These are phyloP conservation scores for Musa itinerans DNA, from an alignment of 176 grass and related monocot species.

Conservation along the genomic window DNA sequence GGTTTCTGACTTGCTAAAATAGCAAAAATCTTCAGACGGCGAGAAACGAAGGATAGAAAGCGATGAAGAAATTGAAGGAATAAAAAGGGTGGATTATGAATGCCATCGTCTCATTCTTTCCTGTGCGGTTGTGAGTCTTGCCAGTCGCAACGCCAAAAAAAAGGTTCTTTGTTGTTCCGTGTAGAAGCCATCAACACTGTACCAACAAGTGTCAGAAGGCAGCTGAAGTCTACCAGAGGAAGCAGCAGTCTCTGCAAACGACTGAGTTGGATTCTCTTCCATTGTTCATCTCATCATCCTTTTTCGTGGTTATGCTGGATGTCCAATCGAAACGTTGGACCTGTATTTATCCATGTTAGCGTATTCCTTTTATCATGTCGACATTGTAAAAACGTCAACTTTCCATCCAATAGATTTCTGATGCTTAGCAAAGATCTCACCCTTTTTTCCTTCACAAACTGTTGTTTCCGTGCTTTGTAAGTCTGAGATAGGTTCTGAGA, in stretches of 20 bases:
- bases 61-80: neutral
- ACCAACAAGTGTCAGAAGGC: neutral
- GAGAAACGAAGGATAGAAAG: neutral
- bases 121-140: neutral
- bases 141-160: too few species aligned
- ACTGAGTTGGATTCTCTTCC: neutral
- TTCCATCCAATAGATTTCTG: neutral
- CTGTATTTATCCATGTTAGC: neutral
- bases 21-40: neutral
- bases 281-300: neutral
- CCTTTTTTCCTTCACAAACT: too few species aligned
- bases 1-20: slow-evolving; percentile 9
- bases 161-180: too few species aligned
- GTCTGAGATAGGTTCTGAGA: neutral
- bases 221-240: neutral
- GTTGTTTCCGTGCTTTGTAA: neutral
- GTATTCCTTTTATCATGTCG: neutral
- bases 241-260: neutral
- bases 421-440: neutral
- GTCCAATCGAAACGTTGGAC: neutral
- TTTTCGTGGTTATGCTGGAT: neutral
- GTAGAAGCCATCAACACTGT: neutral
- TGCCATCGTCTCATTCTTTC: neutral
- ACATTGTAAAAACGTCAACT: neutral
- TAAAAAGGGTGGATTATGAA: neutral